phyloP scores from a whole-genome alignment of 2,329 filamentous ascomycete species.

The Diaporthe velutina region DNA sequence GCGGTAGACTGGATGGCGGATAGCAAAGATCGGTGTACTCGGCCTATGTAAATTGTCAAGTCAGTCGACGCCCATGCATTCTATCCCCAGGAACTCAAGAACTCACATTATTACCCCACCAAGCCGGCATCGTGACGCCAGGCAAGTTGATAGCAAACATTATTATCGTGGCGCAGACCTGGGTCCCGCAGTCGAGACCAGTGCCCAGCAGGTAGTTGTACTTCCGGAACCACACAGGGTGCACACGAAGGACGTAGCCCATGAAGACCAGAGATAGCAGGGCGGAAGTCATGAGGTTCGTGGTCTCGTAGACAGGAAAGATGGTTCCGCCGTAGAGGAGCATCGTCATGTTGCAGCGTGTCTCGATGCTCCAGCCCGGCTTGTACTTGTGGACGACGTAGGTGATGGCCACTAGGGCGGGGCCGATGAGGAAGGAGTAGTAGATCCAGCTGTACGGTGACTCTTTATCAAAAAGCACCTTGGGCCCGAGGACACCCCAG shows the following conservation, averaged over 20 bases:
- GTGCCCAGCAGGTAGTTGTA: conserved; percentile 58
- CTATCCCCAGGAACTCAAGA: neutral
- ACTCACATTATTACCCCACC: conserved; percentile 48
- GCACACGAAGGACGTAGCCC: conserved; percentile 48
- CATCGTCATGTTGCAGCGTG: conserved; percentile 45
- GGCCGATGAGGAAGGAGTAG: conserved; percentile 48
- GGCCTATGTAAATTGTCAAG: neutral
- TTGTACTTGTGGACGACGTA: conserved; percentile 46
- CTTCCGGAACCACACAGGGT: conserved; percentile 55
- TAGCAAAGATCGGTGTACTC: conserved; percentile 45
- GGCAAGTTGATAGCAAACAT: conserved; percentile 48
- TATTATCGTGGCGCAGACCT: conserved; percentile 47
- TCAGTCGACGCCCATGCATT: neutral
- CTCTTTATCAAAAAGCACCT: conserved; percentile 44
- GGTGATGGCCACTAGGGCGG: conserved; percentile 43
- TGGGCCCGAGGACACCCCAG: conserved; percentile 52
- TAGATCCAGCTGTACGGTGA: conserved; percentile 47
- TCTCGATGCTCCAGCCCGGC: conserved; percentile 48
- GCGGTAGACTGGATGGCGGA: conserved; percentile 42
- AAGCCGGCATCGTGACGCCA: conserved; percentile 44
- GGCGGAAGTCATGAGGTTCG: conserved; percentile 46
- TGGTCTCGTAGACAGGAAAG: conserved; percentile 47
- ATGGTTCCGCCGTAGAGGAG: conserved; percentile 45
- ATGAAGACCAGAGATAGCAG: conserved; percentile 47
- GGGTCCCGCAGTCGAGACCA: conserved; percentile 52